Base-by-base conservation (phyloP, 805 yeast species). In the Candida adriatica region DNA sequence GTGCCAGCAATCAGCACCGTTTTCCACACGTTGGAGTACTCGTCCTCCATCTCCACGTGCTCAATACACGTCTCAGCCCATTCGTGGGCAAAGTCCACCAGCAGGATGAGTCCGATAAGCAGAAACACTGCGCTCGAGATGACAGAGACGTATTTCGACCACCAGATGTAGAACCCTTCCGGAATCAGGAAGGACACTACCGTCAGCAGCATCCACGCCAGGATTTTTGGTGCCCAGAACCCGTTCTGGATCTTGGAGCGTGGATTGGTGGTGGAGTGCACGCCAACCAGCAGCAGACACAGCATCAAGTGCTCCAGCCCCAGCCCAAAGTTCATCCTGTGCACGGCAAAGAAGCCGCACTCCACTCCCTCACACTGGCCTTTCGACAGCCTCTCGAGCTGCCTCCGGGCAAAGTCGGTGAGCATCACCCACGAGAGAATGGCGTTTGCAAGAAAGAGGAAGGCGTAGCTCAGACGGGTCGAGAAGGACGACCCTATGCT, bases 61-160 rank as follows among this genome's bases (percentile, higher is more conserved):
- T 80, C 87, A 33, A 92, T 69, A 56, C 98, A 92, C 6, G 82
- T 83, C 49, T 92, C 99, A 0, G 97, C 96, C 96, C 96, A 92
- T 45, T 90, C 90, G 58, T 92, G 97, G 4, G 98, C 97, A 66
- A 86, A 92, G 57, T 92, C 98, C 19, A 92, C 96, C 29, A 92
- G 63, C 30, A 92, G 64, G 10, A 94, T 81, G 36, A 92, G 68
- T 2, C 98, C 98, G 39, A 92, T 84, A 11, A 92, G 77, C 22
- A 90, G 72, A 59, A 92, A 92, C 5, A 87, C 51, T 3, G 90
- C 81, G 26, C 95, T 85, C 46, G 86, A 79, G 5, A 86, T 59
- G 18, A 88, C 80, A 6, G 96, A 86, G 26, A 92, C 64, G 61
- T 86, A 78, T 55, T 85, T 92, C 1, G 98, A 96, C 77, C 94